Conservation (phyloP, 768 basidiomycete species). For the Suillus subalutaceus region DNA sequence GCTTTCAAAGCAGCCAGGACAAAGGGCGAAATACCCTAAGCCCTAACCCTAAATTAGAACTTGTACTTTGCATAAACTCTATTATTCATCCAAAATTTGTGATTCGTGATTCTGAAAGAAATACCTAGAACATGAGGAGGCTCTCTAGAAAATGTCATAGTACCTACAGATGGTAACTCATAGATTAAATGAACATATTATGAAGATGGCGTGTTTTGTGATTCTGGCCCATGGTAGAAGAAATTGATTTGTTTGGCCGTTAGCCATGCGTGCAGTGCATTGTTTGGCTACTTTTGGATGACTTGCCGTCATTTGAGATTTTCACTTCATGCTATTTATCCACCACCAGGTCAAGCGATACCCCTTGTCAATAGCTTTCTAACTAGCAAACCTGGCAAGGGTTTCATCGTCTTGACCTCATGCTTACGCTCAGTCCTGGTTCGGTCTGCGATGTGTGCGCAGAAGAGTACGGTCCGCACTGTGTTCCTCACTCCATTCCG, state of each 20-base stretch:
- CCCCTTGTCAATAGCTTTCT: constrained; percentile 44
- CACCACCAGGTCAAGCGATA: constrained; percentile 44
- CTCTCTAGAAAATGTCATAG: constrained; percentile 1
- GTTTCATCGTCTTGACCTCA: constrained; percentile 46
- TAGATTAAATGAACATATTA: constrained; percentile 15
- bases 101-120: constrained; percentile 7
- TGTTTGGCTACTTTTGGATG: constrained; percentile 35
- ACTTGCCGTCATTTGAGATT: constrained; percentile 30
- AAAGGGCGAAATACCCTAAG: constrained; percentile 23
- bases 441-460: constrained; percentile 90
- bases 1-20: constrained; percentile 8
- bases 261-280: constrained; percentile 24
- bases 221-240: background rate
- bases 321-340: constrained; percentile 53
- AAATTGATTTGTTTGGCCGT: constrained; percentile 16
- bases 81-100: constrained; percentile 5
- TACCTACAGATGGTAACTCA: background rate
- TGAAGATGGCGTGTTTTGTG: constrained; percentile 17
- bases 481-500: constrained; percentile 78
- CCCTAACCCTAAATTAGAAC: constrained; percentile 33
- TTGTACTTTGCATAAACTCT: background rate
- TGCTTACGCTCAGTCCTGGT: constrained; percentile 83
- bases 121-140: constrained; percentile 12
- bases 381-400: constrained; percentile 42
- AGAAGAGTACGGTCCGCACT: constrained; percentile 78